Conservation (phyloP, 2,329 filamentous ascomycete species). For the Emericellopsis atlantica region DNA sequence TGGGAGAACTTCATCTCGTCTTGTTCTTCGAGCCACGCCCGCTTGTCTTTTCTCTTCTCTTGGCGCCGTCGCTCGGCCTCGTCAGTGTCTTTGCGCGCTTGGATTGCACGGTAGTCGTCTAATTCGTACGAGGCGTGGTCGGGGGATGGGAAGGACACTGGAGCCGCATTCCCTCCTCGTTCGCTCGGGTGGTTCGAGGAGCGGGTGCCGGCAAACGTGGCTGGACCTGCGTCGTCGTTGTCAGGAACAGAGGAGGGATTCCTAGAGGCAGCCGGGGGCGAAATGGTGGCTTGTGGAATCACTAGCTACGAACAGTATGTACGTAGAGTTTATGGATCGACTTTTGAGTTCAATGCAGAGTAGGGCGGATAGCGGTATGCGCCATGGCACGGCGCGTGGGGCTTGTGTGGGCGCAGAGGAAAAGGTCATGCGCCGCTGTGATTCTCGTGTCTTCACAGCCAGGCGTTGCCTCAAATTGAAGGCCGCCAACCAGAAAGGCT, state of each 20-base stretch:
- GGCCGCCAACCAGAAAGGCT: too few relatives aligned
- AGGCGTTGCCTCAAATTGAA: too few relatives aligned
- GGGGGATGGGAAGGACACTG: background rate
- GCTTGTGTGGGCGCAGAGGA: too few relatives aligned
- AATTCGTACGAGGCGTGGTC: conserved; percentile 25
- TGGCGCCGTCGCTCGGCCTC: conserved; percentile 19
- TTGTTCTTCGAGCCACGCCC: conserved; percentile 55
- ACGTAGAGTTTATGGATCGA: too few relatives aligned
- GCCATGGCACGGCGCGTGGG: too few relatives aligned
- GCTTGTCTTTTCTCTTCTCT: conserved; percentile 47
- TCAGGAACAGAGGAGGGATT: conserved; percentile 25
- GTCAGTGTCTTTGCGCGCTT: conserved; percentile 13
- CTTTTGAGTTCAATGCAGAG: too few relatives aligned
- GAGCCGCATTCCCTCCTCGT: conserved; percentile 20
- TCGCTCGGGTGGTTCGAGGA: conserved; percentile 11
- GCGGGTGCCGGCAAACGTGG: conserved; percentile 7
- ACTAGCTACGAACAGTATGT: too few relatives aligned
- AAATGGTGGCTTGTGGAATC: conserved; percentile 17
- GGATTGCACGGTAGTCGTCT: conserved; percentile 21
- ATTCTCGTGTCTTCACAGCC: too few relatives aligned
- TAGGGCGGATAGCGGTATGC: too few relatives aligned
- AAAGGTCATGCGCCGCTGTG: too few relatives aligned
- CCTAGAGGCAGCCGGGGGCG: conserved; percentile 10
- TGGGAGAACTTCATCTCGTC: conserved; percentile 99
- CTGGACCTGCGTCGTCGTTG: conserved; percentile 8